Conservation (phyloP, 2,329 filamentous ascomycete genomes). For the Decorospora gaudefroyi region DNA sequence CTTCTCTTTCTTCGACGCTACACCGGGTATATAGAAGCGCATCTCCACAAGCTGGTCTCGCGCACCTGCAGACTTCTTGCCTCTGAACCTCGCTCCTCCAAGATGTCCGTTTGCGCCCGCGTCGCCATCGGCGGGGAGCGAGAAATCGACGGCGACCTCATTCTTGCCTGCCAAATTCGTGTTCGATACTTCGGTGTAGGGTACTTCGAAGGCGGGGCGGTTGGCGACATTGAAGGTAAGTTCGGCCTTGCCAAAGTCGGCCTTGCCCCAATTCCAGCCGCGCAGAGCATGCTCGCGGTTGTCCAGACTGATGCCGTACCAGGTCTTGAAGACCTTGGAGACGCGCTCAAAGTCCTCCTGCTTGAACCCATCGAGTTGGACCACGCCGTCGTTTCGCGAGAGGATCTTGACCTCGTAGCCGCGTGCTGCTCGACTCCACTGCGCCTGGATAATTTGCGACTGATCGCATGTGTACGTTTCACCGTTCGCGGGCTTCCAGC, state of each 20-base stretch:
- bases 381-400: slow-evolving; percentile 79
- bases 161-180: slow-evolving; percentile 97
- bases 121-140: slow-evolving; percentile 72
- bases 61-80: slow-evolving; percentile 86
- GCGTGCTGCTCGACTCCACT: slow-evolving; percentile 92
- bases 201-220: slow-evolving; percentile 92
- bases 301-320: slow-evolving; percentile 93
- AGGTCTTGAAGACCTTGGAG: slow-evolving; percentile 92
- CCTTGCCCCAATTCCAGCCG: slow-evolving; percentile 99
- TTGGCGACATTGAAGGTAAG: slow-evolving; percentile 97
- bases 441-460: slow-evolving; percentile 80
- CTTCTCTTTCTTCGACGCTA: slow-evolving; percentile 71
- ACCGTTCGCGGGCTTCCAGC: slow-evolving; percentile 88
- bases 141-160: slow-evolving; percentile 94
- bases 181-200: slow-evolving; percentile 96
- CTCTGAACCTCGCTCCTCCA: slow-evolving; percentile 73
- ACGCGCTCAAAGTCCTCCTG: slow-evolving; percentile 93
- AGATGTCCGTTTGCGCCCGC: slow-evolving; percentile 74
- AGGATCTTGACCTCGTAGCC: slow-evolving; percentile 94
- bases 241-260: slow-evolving; percentile 93
- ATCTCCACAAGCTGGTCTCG: slow-evolving; percentile 96
- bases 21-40: slow-evolving; percentile 97
- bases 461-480: slow-evolving; percentile 93
- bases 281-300: slow-evolving; percentile 91
- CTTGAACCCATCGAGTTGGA: slow-evolving; percentile 93